Evolutionary conservation across 805 yeast genomes (phyloP), one percentile per base, ranked within the genome.

Genomic region (Candida fluviatilis): DNA sequence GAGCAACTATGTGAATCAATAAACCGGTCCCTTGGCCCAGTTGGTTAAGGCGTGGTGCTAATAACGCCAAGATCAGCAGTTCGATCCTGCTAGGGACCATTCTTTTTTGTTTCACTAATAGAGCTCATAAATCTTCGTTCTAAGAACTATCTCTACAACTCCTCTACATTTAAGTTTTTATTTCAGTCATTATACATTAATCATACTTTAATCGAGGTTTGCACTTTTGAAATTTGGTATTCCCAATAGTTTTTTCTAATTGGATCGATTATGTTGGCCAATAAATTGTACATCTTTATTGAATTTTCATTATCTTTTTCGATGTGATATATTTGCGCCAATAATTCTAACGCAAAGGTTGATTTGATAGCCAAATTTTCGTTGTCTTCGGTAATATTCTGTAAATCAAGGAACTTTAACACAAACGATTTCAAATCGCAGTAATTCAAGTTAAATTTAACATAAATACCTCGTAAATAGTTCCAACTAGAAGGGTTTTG

Each of bases 401-500:
- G 37, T 4, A 48, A 18, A 31, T 51, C 46, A 16, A 75, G 75
- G 50, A 69, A 78, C 13, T 54, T 43, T 10, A 45, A 30, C 18
- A 79, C 76, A 39, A 82, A 76, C 2, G 45, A 52, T 40, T 76
- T 67, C 26, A 82, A 54, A 0, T 62, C 69, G 0, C 41, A 31
- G 6, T 76, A 47, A 12, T 62, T 60, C 8, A 41, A 35, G 16
- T 41, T 33, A 32, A 46, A 48, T 31, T 49, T 50, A 16, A 43
- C 40, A 49, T 71, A 69, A 0, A 86, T 48, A 1, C 91, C 96
- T 5, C 58, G 54, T 13, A 89, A 57, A 54, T 91, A 93, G 50
- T 83, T 82, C 99, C 98, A 91, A 0, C 84, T 65, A 5, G 95
- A 80, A 32, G 84, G 80, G 55, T 93, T 91, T 32, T 84, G 87